phyloP scores from a whole-genome alignment of 176 grass and related monocot species.

The Musa schizocarpa region DNA sequence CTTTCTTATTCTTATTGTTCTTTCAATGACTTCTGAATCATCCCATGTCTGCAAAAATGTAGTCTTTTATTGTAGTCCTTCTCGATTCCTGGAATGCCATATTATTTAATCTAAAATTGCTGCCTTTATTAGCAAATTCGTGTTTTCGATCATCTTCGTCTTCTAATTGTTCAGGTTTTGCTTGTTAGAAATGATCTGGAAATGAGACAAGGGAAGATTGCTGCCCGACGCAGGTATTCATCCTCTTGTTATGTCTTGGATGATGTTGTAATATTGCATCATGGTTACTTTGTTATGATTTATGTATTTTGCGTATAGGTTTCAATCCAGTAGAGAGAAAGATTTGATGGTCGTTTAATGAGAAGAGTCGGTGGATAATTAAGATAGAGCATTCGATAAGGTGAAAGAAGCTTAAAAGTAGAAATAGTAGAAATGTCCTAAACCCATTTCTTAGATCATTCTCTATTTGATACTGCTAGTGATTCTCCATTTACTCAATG shows the following conservation, averaged over 20 bases:
- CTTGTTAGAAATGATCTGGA: constrained; percentile 95
- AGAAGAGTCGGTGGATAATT: no score
- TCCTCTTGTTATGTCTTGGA: neutral
- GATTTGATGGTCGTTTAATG: no score
- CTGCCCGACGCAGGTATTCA: constrained; percentile 74
- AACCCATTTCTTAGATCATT: no score
- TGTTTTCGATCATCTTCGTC: neutral
- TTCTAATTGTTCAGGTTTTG: constrained; percentile 40
- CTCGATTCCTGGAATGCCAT: neutral
- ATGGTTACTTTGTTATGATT: no score
- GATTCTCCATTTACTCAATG: no score
- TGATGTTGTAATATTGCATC: neutral
- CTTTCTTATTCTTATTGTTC: neutral
- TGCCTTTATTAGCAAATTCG: neutral
- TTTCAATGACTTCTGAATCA: neutral
- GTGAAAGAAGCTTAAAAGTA: no score
- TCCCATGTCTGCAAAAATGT: neutral
- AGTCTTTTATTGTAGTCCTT: neutral
- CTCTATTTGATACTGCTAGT: no score
- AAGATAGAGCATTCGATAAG: no score
- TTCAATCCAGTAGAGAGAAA: no score
- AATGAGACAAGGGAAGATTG: constrained; percentile 98
- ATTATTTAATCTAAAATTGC: neutral
- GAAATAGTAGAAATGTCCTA: no score
- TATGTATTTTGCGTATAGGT: no score